Conservation (phyloP, 768 basidiomycete genomes). For the Podaxis sp. region DNA sequence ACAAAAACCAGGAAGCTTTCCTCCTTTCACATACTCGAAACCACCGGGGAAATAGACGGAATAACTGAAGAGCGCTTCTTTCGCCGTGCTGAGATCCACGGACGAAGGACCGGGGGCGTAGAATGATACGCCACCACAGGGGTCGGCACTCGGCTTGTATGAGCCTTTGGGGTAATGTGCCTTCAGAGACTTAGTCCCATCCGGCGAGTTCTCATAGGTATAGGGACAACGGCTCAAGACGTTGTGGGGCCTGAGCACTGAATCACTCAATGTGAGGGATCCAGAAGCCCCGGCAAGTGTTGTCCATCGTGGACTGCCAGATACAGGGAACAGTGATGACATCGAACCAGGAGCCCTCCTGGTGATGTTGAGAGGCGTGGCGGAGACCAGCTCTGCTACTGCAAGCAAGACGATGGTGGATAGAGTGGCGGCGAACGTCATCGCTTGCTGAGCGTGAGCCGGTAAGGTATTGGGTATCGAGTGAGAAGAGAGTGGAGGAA, state of each 20-base stretch:
- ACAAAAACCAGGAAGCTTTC: conserved; percentile 69
- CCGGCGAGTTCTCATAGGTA: conserved; percentile 32
- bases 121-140: conserved; percentile 56
- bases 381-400: conserved; percentile 4
- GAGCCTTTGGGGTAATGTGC: conserved; percentile 48
- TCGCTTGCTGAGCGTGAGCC: not conserved
- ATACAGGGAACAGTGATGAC: conserved; percentile 13
- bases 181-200: conserved; percentile 40
- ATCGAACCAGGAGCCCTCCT: not conserved
- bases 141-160: conserved; percentile 35
- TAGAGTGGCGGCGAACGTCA: conserved; percentile 1
- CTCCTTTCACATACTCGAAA: conserved; percentile 56
- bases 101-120: conserved; percentile 50
- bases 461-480: not conserved
- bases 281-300: conserved; percentile 11
- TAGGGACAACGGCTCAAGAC: conserved; percentile 7
- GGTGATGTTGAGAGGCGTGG: conserved; percentile 2
- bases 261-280: conserved; percentile 11
- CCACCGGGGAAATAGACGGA: conserved; percentile 53
- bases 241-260: conserved; percentile 13
- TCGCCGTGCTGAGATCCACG: conserved; percentile 47
- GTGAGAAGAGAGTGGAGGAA: not conserved
- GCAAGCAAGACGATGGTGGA: conserved; percentile 2
- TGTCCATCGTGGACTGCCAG: conserved; percentile 14
- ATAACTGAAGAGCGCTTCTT: conserved; percentile 53